Percentiles rank a stretch among this genome's conserved stretches.
phyloP scores from a whole-genome alignment of 257 asterid species.

The Solanum infundibuliforme region DNA sequence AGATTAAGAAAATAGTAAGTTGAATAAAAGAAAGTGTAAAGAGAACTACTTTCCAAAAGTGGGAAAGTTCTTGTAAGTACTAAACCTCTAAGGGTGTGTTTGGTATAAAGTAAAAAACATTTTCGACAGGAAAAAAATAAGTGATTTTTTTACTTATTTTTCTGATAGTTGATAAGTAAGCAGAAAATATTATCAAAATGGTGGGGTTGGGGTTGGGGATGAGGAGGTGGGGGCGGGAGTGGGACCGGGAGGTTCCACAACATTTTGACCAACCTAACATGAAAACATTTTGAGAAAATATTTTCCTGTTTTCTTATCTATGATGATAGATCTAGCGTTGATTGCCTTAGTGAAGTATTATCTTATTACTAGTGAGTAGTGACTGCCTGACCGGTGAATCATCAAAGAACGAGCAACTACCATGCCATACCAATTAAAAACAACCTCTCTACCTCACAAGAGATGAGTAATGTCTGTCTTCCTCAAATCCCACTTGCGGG shows the following conservation, averaged over 20 bases:
- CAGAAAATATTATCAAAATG: not conserved
- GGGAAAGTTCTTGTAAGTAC: not conserved
- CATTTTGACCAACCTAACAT: not conserved
- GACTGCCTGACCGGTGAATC: not conserved
- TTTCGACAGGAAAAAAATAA: not conserved
- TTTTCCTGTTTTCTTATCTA: fast-evolving
- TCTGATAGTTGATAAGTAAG: not conserved
- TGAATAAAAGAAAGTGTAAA: not conserved
- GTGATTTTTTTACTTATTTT: not conserved
- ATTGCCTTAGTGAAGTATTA: not conserved
- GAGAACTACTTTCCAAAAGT: not conserved
- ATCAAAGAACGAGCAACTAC: no score
- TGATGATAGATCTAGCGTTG: not conserved
- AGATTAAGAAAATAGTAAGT: not conserved
- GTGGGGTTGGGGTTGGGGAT: not conserved
- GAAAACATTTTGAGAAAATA: not conserved
- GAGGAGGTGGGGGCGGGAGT: not conserved
- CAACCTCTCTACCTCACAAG: not conserved
- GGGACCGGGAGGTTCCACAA: not conserved
- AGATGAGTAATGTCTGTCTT: not conserved
- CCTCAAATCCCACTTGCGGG: not conserved
- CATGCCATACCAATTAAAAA: not conserved
- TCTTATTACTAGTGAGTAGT: not conserved
- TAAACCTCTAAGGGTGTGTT: not conserved
- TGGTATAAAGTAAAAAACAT: not conserved